phyloP scores from a whole-genome alignment of 164 flowering plant species.

The Annona cherimola region DNA sequence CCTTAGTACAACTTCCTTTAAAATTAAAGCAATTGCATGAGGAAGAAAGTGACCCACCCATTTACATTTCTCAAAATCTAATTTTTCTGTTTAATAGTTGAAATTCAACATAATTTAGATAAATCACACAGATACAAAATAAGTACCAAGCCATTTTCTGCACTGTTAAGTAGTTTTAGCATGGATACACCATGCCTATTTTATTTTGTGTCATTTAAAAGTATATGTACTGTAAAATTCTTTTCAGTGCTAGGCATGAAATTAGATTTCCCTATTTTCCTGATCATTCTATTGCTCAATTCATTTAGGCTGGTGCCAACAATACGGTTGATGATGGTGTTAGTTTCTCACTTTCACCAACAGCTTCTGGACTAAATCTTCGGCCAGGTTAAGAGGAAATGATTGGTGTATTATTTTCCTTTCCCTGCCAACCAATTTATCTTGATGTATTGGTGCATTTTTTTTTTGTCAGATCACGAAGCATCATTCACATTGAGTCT shows the following conservation, averaged over 20 bases:
- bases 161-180: too few relatives aligned
- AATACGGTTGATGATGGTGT: slow-evolving; percentile 25
- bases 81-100: too few relatives aligned
- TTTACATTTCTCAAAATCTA: too few relatives aligned
- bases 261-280: neutral
- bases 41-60: too few relatives aligned
- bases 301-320: slow-evolving; percentile 24
- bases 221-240: neutral
- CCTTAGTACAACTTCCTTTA: too few relatives aligned
- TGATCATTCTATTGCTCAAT: slow-evolving; percentile 1
- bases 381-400: slow-evolving; percentile 17
- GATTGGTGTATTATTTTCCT: neutral
- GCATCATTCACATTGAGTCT: slow-evolving; percentile 80
- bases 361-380: slow-evolving; percentile 24
- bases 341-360: slow-evolving; percentile 34
- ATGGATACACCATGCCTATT: neutral
- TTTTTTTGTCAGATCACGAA: slow-evolving; percentile 48
- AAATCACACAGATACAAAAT: too few relatives aligned
- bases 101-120: too few relatives aligned
- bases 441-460: neutral
- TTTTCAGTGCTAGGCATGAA: neutral
- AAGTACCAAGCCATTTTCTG: too few relatives aligned
- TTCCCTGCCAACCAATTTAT: neutral
- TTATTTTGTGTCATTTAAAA: neutral
- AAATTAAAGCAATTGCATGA: too few relatives aligned